Conservation (phyloP, 495 filamentous ascomycete species). For the Cryomyces minteri region DNA sequence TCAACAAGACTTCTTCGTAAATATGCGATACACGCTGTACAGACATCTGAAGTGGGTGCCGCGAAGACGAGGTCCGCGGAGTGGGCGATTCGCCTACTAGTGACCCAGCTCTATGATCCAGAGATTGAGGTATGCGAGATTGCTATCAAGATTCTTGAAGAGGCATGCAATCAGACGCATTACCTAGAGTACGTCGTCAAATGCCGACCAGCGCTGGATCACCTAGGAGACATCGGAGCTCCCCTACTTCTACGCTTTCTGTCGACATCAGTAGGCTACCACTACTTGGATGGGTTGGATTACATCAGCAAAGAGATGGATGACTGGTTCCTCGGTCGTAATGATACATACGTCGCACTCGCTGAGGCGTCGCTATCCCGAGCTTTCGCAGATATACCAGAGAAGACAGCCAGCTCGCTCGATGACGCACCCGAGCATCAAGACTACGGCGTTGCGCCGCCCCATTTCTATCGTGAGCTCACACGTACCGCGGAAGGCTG, state of each 20-base stretch:
- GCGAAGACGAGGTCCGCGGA: slow-evolving; percentile 29
- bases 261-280: slow-evolving; percentile 89
- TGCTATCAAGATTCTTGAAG: slow-evolving; percentile 90
- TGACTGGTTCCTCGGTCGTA: slow-evolving; percentile 93
- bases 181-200: slow-evolving; percentile 91
- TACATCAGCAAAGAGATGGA: slow-evolving; percentile 99
- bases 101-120: slow-evolving; percentile 95
- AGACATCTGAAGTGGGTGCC: slow-evolving; percentile 1
- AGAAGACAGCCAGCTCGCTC: slow-evolving; percentile 25
- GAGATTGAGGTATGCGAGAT: slow-evolving; percentile 92
- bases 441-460: slow-evolving; percentile 56
- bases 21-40: slow-evolving; percentile 37
- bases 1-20: slow-evolving; percentile 69
- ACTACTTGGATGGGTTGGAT: slow-evolving; percentile 90
- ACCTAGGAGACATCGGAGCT: slow-evolving; percentile 91
- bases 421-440: slow-evolving; percentile 40
- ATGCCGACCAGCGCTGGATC: slow-evolving; percentile 87
- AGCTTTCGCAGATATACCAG: slow-evolving; percentile 46
- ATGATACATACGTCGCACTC: slow-evolving; percentile 85
- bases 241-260: slow-evolving; percentile 83
- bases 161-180: slow-evolving; percentile 80
- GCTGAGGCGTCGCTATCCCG: slow-evolving; percentile 90
- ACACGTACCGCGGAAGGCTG: slow-evolving; percentile 87
- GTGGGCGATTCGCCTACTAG: slow-evolving; percentile 89
- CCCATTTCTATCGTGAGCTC: slow-evolving; percentile 93